Base-by-base conservation (phyloP, 2,329 filamentous ascomycete species). In the Neobulgaria alba region DNA sequence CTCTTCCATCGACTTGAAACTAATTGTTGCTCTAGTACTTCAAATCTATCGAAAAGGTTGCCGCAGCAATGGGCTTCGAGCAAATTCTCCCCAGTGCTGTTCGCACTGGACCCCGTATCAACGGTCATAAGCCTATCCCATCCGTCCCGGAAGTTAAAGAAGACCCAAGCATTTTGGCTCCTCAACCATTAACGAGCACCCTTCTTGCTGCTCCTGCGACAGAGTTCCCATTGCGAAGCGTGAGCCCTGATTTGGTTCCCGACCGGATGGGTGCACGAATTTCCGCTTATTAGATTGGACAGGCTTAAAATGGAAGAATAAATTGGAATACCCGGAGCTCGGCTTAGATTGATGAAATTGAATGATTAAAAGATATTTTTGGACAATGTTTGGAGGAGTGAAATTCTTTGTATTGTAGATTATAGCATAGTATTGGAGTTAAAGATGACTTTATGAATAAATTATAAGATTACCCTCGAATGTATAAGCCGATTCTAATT, bases 21-120 rank as follows among this genome's bases (percentile, higher is more conserved):
- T n/a, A n/a, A n/a, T n/a, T n/a, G n/a, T n/a, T n/a, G n/a, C n/a
- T n/a, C 42, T 50, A 78, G 66, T 84, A 84, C 60, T 84, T 84
- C 61, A 82, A 82, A 63, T 78, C 74, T 47, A 82, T 84, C 53
- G 79, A 84, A 60, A 70, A 77, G 54, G 70, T 81, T 2, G 77
- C 77, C 32, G 68, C 58, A 17, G 65, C 68, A 45, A 67, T 73
- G 52, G 72, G 72, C 29, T 76, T 75, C 56, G 71, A 75, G 57
- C 72, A 75, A 52, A 73, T 73, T 43, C 63, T 75, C 21, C 71
- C 72, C 20, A 75, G 72, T 20, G 70, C 67, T 46, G 68, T 77
- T 43, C 69, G 73, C 49, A 75, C 71, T 9, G 71, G 68, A n/a
- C 62, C 62, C 12, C 54, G 61, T 4, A 38, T 42, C n/a, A 38